Evolutionary conservation across 2,329 filamentous ascomycete species (phyloP), one percentile per base, ranked within the genome.

Genomic region (Penicillium sp.): DNA sequence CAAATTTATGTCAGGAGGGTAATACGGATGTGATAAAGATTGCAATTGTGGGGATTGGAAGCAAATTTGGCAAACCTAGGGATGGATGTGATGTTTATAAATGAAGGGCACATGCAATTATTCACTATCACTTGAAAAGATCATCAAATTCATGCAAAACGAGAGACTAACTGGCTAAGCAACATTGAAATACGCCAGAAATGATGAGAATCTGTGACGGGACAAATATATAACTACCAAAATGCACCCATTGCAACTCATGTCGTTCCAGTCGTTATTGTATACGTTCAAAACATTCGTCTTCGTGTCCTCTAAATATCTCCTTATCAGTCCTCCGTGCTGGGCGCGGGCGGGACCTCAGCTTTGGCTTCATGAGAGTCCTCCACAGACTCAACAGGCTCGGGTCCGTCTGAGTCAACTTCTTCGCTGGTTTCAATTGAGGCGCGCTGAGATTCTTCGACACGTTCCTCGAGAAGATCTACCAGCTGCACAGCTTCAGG

Each of bases 221-320:
- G 27, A 22, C 18, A 43, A 44, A 41, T 19, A 37, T 1, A 33
- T 6, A 14, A 49, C 53, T 39, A 37, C 16, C 16, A 52, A 52
- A 57, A 44, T 31, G 35, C 47, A 51, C 57, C 61, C 44, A 52
- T 64, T 50, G 56, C 51, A 27, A 50, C 58, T 61, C 46, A 44
- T 60, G 35, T 67, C 65, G 14, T 67, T 67, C 50, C 60, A 56
- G 50, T 67, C 65, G 33, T 67, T 44, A 59, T 57, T 11, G 2
- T 3, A 33, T 11, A 39, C 11, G n/a, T 46, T 57, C 19, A 36
- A 36, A 52, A 35, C 31, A 16, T 33, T n/a, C 36, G 41, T 47
- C 4, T 47, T 27, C 14, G 4, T 36, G 18, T 35, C 22, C 22
- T 35, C 11, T 6, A 19, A n/a, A 13, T 2, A 35, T 31, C 31